phyloP scores from a whole-genome alignment of 1,284 basidiomycete genomes.

The Xerocomus amazonicus region DNA sequence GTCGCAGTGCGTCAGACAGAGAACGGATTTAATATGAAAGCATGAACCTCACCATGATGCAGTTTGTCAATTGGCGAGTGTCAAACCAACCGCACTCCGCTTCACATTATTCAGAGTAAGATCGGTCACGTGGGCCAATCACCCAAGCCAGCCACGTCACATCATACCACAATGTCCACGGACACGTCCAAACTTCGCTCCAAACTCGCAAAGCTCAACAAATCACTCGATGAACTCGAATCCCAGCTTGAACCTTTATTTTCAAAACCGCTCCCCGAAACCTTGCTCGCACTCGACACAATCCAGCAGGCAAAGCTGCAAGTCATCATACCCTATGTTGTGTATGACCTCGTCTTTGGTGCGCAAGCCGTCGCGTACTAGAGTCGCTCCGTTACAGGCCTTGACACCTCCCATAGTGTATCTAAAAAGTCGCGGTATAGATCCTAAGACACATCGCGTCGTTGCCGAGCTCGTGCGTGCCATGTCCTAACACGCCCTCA shows the following conservation, averaged over 20 bases:
- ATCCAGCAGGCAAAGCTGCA: conserved; percentile 80
- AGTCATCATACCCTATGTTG: conserved; percentile 69
- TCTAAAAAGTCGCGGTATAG: conserved; percentile 70
- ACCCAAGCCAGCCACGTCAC: background rate
- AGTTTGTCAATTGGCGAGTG: background rate
- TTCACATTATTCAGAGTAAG: too few relatives aligned
- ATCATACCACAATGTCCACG: conserved; percentile 42
- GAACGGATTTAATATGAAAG: background rate
- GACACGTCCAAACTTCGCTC: conserved; percentile 54
- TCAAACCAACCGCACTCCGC: conserved; percentile 9
- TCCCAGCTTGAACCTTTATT: conserved; percentile 59
- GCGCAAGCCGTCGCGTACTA: background rate
- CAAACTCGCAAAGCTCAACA: conserved; percentile 48
- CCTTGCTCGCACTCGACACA: conserved; percentile 57
- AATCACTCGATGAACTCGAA: conserved; percentile 66
- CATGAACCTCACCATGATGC: conserved; percentile 21
- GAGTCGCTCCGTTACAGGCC: too few relatives aligned
- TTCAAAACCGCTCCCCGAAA: conserved; percentile 61
- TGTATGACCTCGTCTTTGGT: conserved; percentile 84
- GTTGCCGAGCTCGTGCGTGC: conserved; percentile 64
- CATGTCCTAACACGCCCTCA: background rate
- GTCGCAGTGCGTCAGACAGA: conserved; percentile 6
- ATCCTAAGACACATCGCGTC: conserved; percentile 74
- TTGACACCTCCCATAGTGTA: conserved; percentile 51
- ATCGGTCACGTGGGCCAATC: conserved; percentile 12